phyloP scores from a whole-genome alignment of 768 basidiomycete genomes.

The Gyrodon lividus region DNA sequence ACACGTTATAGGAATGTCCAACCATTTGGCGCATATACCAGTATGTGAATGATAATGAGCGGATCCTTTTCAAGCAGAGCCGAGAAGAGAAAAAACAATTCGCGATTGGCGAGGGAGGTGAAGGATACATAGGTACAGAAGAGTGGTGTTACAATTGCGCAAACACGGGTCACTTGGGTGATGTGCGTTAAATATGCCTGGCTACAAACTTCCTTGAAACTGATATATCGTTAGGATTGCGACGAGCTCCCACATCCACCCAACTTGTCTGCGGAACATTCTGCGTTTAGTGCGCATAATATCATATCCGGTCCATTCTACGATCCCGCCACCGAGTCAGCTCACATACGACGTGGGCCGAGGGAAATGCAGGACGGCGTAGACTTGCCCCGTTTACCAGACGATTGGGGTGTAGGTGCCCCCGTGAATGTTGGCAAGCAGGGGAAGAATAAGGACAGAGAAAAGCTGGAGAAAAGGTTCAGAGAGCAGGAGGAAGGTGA shows the following conservation, averaged over 20 bases:
- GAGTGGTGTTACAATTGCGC: constrained; percentile 87
- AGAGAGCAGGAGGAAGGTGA: constrained; percentile 57
- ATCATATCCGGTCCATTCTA: constrained; percentile 66
- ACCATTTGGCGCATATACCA: constrained; percentile 80
- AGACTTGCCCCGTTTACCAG: constrained; percentile 33
- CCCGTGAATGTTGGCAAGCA: constrained; percentile 66
- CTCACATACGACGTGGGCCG: constrained; percentile 33
- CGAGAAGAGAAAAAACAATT: constrained; percentile 52
- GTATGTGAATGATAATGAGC: constrained; percentile 59
- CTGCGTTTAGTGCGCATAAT: constrained; percentile 68
- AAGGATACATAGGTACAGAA: constrained; percentile 72
- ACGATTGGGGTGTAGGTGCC: constrained; percentile 45
- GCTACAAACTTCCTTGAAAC: not conserved
- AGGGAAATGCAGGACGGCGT: constrained; percentile 35
- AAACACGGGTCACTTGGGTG: constrained; percentile 69
- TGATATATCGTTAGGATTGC: constrained; percentile 53
- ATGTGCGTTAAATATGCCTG: constrained; percentile 47
- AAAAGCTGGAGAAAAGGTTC: constrained; percentile 52
- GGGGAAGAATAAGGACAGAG: constrained; percentile 59
- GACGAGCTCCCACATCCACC: constrained; percentile 39
- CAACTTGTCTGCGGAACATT: constrained; percentile 50
- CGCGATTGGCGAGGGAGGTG: constrained; percentile 66
- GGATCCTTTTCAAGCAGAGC: constrained; percentile 38
- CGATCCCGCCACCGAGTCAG: constrained; percentile 37
- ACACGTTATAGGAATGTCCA: constrained; percentile 66